Conservation (phyloP, 768 basidiomycete species). For the Lactarius hengduanensis region DNA sequence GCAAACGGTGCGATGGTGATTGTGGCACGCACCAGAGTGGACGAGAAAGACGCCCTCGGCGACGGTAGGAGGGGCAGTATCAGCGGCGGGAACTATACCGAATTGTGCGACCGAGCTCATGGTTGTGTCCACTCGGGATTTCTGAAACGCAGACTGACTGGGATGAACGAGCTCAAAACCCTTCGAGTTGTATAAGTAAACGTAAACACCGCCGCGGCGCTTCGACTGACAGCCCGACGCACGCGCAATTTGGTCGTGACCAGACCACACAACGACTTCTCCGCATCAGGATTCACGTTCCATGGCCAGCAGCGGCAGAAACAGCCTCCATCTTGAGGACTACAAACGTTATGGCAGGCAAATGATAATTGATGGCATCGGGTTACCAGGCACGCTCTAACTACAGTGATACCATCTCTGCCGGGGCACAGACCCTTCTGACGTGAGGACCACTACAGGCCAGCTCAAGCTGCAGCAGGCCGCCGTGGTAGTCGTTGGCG, state of each 20-base stretch:
- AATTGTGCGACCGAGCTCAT: constrained; percentile 21
- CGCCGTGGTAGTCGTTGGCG: constrained; percentile 85
- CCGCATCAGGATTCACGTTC: background rate
- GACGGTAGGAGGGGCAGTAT: background rate
- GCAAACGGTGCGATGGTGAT: background rate
- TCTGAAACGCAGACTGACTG: background rate
- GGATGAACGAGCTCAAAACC: background rate
- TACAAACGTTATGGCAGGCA: constrained; percentile 93
- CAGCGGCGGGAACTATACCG: background rate
- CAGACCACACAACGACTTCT: background rate
- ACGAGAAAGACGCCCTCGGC: constrained; percentile 42
- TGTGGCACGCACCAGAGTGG: constrained; percentile 37
- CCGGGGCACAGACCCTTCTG: background rate
- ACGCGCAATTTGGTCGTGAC: background rate
- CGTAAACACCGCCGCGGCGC: background rate
- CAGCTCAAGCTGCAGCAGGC: constrained; percentile 78
- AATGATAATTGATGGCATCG: constrained; percentile 91
- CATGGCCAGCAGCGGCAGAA: constrained; percentile 6
- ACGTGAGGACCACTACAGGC: constrained; percentile 44
- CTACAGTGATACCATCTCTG: constrained; percentile 4
- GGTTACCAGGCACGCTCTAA: constrained; percentile 62
- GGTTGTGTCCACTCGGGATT: background rate
- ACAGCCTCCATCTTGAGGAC: constrained; percentile 48
- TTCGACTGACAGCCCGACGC: background rate
- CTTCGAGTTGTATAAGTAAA: background rate